phyloP scores from a whole-genome alignment of 179 eudicot species.

The Heliamphora ciliata region DNA sequence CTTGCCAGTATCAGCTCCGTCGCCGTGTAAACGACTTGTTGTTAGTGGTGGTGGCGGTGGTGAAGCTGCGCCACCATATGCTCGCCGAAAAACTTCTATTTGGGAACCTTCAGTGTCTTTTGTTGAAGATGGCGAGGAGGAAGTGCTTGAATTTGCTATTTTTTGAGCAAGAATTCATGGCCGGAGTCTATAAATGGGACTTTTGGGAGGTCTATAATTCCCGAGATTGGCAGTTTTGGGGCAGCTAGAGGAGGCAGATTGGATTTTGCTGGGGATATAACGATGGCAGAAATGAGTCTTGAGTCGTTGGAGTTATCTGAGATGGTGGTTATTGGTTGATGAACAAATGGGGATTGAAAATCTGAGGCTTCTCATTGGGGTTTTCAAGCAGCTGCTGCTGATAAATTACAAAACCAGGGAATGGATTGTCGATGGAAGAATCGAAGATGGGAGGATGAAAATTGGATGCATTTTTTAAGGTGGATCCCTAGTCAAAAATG shows the following conservation, averaged over 20 bases:
- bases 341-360: constrained; percentile 39
- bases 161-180: too few species aligned
- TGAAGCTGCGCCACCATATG: constrained; percentile 21
- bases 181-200: too few species aligned
- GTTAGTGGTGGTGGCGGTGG: constrained; percentile 30
- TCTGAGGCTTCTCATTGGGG: constrained; percentile 35
- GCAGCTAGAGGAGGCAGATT: neutral
- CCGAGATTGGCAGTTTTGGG: too few species aligned
- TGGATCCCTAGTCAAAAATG: constrained; percentile 30
- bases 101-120: constrained; percentile 3
- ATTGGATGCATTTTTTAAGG: constrained; percentile 11
- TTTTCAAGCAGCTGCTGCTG: neutral
- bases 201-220: too few species aligned
- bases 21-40: constrained; percentile 61
- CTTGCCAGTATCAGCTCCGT: constrained; percentile 74
- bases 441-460: constrained; percentile 13
- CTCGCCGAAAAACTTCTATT: constrained; percentile 34
- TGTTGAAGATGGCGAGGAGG: too few species aligned
- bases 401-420: constrained; percentile 13
- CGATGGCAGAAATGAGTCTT: constrained; percentile 42
- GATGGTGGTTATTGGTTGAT: constrained; percentile 36
- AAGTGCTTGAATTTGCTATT: too few species aligned
- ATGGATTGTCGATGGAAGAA: constrained; percentile 15
- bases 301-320: constrained; percentile 28
- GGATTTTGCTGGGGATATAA: constrained; percentile 33